Evolutionary conservation across 495 filamentous ascomycete species (phyloP).

Genomic region (Penicillium herquei): DNA sequence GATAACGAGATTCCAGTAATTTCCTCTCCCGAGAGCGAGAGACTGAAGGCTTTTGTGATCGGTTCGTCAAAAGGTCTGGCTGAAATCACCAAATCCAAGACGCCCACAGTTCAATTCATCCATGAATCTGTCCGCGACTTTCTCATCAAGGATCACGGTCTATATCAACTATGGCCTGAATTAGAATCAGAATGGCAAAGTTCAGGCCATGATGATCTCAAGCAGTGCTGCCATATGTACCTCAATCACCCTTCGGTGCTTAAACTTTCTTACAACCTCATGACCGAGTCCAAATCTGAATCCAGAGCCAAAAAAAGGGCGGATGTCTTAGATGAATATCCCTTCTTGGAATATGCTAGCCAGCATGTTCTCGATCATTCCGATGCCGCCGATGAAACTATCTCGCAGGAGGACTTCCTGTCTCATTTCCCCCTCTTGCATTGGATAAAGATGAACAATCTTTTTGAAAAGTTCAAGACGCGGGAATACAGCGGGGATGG

Average conservation of each 20-base stretch:
- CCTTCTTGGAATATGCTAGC: constrained; percentile 47
- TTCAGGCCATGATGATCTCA: constrained; percentile 35
- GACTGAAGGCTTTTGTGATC: constrained; percentile 16
- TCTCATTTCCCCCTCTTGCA: constrained; percentile 22
- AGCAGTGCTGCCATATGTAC: constrained; percentile 32
- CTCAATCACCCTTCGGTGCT: constrained; percentile 14
- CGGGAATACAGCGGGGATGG: constrained; percentile 30
- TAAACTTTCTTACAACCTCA: constrained; percentile 1
- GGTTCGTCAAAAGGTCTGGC: constrained; percentile 44
- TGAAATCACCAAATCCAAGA: constrained; percentile 28
- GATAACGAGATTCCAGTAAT: constrained; percentile 13
- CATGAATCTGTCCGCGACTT: constrained; percentile 49
- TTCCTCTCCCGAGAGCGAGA: background rate
- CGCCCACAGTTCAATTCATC: constrained; percentile 43
- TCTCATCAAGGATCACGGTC: constrained; percentile 38
- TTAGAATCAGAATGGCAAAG: constrained; percentile 18
- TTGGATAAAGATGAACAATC: constrained; percentile 42
- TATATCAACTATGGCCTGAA: constrained; percentile 34
- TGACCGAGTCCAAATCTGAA: background rate
- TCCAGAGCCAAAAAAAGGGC: background rate
- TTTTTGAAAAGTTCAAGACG: constrained; percentile 28
- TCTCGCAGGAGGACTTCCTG: constrained; percentile 41
- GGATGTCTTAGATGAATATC: constrained; percentile 22
- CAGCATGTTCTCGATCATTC: constrained; percentile 45
- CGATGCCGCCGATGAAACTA: constrained; percentile 28